These are phyloP conservation scores for Auxenochlorella pyrenoidosa DNA, from an alignment of 139 green algal species.

Conservation along the genomic window DNA sequence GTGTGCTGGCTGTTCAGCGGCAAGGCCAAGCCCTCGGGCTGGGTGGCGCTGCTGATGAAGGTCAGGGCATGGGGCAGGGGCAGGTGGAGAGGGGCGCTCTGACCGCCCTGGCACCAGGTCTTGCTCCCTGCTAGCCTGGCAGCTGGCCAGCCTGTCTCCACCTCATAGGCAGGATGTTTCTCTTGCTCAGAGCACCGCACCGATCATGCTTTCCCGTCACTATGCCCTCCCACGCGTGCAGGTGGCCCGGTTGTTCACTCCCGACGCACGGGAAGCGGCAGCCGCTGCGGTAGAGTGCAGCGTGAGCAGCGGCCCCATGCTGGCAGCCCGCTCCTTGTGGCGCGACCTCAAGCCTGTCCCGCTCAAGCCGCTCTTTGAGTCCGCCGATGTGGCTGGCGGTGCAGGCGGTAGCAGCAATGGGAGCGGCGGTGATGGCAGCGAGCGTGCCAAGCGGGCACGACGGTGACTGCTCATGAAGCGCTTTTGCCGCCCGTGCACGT, in stretches of 20 bases:
- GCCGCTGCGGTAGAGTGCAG: neutral
- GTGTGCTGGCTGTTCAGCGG: constrained; percentile 36
- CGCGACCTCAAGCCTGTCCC: constrained; percentile 16
- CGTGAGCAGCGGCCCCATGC: constrained; percentile 28
- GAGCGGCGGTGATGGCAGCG: neutral
- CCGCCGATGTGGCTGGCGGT: constrained; percentile 24
- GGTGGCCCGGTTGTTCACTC: constrained; percentile 36
- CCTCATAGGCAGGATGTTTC: too few relatives aligned
- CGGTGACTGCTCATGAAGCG: neutral
- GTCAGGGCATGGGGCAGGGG: neutral
- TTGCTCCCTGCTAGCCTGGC: too few relatives aligned
- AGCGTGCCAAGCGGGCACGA: constrained; percentile 24
- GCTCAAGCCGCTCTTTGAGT: constrained; percentile 36
- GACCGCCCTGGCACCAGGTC: too few relatives aligned
- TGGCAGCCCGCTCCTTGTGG: constrained; percentile 7
- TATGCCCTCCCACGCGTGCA: too few relatives aligned
- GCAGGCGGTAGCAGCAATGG: neutral
- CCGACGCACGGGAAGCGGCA: constrained; percentile 20
- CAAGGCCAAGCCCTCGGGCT: constrained; percentile 44
- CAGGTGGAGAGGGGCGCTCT: too few relatives aligned
- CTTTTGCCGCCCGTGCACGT: too few relatives aligned
- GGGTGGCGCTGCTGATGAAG: constrained; percentile 45
- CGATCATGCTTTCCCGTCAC: neutral
- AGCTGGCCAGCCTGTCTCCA: too few relatives aligned
- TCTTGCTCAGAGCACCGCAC: too few relatives aligned